Evolutionary conservation across 805 yeast genomes (phyloP), one percentile per base, ranked within the genome.

Genomic region (Schizosaccharomyces octosporus): DNA sequence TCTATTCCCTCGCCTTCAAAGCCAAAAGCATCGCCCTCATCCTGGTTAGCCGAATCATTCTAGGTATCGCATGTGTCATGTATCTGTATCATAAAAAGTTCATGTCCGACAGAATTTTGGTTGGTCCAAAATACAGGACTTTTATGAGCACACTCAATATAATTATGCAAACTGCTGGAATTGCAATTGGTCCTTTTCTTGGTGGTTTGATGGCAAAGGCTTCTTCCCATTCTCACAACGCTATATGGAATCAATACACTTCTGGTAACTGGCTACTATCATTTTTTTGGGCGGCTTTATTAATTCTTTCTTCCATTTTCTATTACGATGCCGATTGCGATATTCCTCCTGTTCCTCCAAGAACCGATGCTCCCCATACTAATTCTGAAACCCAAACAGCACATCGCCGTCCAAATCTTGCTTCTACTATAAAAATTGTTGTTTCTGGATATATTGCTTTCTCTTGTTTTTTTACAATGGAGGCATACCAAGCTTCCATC

Each of bases 61-160:
- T 36, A 17, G 60, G 60, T 3, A 48, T 36, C 6, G 60, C 48
- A n/a, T 57, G 43, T 19, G 27, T 24, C n/a, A 36, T 57, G 43
- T 57, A 29, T 57, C 21, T 57, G 45, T 57, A 57, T 21, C 60
- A 57, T 21, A 57, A 57, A 41, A 39, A 41, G 29, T 57, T n/a
- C 36, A 21, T 57, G 27, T 13, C 60, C 17, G 60, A 57, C 19
- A 41, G 27, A 36, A 36, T 24, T 4, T n/a, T 36, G 17, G 45
- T 57, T 2, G 27, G 60, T 11, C 13, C 29, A 2, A 27, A 36
- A 13, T 36, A 41, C 21, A 29, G 60, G 13, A 57, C 60, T 17
- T 21, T 41, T 13, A 29, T 57, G 60, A 24, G 43, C 4, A 27
- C 29, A 7, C n/a, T 29, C 48, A 19, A 19, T 17, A 21, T 21